These are phyloP conservation scores for Malus hybrid DNA, from an alignment of 331 rosid species.

Conservation along the genomic window DNA sequence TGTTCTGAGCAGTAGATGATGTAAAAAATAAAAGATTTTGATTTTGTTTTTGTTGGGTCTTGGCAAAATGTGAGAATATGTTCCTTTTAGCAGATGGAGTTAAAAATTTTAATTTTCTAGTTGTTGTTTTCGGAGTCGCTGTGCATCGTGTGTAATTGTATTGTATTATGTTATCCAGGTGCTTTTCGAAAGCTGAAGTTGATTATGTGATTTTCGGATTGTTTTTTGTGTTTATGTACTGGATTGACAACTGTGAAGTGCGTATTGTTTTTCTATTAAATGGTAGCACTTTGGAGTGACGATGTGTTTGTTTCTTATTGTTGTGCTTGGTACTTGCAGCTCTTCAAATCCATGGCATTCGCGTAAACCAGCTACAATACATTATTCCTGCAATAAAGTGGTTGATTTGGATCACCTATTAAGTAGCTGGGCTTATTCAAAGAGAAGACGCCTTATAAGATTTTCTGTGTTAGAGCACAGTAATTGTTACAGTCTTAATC, in stretches of 20 bases:
- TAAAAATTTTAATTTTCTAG: background rate
- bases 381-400: conserved; percentile 37
- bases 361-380: conserved; percentile 8
- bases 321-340: conserved; percentile 20
- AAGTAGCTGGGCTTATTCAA: conserved; percentile 57
- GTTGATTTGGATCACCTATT: conserved; percentile 33
- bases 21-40: background rate
- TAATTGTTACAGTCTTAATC: conserved; percentile 19
- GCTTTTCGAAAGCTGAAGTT: background rate
- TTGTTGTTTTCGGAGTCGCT: background rate
- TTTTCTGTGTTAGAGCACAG: conserved; percentile 33
- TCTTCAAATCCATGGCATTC: conserved; percentile 47
- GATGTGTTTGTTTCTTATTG: background rate
- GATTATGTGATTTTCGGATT: background rate
- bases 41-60: background rate
- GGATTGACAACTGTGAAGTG: background rate
- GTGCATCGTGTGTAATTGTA: background rate
- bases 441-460: conserved; percentile 49
- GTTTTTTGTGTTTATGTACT: background rate
- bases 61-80: background rate
- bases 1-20: background rate
- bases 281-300: background rate
- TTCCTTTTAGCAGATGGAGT: background rate
- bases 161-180: background rate
- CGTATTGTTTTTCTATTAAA: background rate